Base-by-base conservation (phyloP, 441 rosid genomes). In the Dalechampia spathulata region DNA sequence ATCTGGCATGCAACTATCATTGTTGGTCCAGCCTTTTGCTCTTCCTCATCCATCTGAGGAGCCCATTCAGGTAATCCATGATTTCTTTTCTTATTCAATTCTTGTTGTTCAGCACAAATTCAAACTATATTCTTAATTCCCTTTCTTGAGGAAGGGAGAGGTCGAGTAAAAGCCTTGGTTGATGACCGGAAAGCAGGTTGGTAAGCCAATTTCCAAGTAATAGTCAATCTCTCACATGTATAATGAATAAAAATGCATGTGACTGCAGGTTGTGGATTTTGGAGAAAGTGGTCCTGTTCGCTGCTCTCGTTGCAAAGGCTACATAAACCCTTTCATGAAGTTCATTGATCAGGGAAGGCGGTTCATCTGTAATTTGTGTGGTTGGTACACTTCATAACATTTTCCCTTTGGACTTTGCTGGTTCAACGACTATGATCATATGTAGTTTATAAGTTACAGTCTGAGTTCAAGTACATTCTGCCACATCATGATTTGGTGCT, bases 241-340 rank as follows among this genome's bases (percentile, higher is more conserved):
- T n/a, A n/a, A n/a, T n/a, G n/a, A n/a, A n/a, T n/a, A n/a, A n/a
- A n/a, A n/a, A n/a, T n/a, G n/a, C n/a, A n/a, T 72, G 45, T 65
- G 63, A 20, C 41, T 58, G 55, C 67, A 86, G 98, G 75, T 85
- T 57, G 90, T 87, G 65, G 96, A 90, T 76, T 87, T 87, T 65
- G 98, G 96, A 50, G 96, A 90, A 63, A 65, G 74, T 60, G 95
- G 95, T 62, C 95, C 95, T 19, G 82, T 86, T 47, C 82, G 95
- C 52, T 86, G 95, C 64, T 81, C 95, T 63, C 95, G 95, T 60
- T 86, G 95, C 77, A 86, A 83, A 73, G 95, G 86, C 57, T 86
- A 86, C 59, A 75, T 86, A 51, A 86, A 86, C 69, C 90, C 90
- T 68, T 79, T 83, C 58, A 79, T 86, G 86, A 86, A 76, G 75